A percentile compares a stretch with the other conserved stretches of the same genome.
phyloP scores from a whole-genome alignment of 2,329 filamentous ascomycete genomes.

The Kalmusia sp. region DNA sequence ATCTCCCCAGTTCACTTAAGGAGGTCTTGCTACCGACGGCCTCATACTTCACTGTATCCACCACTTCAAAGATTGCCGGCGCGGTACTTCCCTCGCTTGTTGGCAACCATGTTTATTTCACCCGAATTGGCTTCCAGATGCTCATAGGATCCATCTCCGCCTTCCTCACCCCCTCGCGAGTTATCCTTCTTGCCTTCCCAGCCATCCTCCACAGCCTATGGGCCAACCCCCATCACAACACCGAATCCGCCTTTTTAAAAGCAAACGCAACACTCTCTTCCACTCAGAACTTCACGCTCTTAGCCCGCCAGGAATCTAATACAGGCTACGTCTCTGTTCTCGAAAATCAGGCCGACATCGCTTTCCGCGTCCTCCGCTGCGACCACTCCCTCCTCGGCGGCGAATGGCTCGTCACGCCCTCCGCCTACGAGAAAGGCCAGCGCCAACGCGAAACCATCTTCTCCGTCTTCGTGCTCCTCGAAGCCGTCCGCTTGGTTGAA shows the following conservation, averaged over 20 bases:
- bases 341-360: slow-evolving; percentile 69
- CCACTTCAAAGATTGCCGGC: slow-evolving; percentile 51
- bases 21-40: slow-evolving; percentile 71
- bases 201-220: slow-evolving; percentile 74
- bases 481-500: slow-evolving; percentile 84
- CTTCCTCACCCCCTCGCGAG: slow-evolving; percentile 71
- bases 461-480: slow-evolving; percentile 93
- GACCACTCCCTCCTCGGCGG: slow-evolving; percentile 94
- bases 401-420: slow-evolving; percentile 75
- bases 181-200: slow-evolving; percentile 72
- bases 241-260: slow-evolving; percentile 63
- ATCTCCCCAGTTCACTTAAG: slow-evolving; percentile 62
- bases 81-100: slow-evolving; percentile 58
- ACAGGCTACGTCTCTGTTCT: slow-evolving; percentile 94
- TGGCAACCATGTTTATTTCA: slow-evolving; percentile 69
- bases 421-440: slow-evolving; percentile 49
- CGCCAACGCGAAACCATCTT: slow-evolving; percentile 85
- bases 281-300: slow-evolving; percentile 72
- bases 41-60: slow-evolving; percentile 70
- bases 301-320: slow-evolving; percentile 83
- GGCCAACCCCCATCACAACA: slow-evolving; percentile 76
- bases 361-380: slow-evolving; percentile 85
- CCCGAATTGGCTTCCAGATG: slow-evolving; percentile 75
- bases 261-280: slow-evolving; percentile 70
- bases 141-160: slow-evolving; percentile 70